Base-by-base conservation (phyloP, 352 stramenopile species). In the Phytophthora niederhauseri region DNA sequence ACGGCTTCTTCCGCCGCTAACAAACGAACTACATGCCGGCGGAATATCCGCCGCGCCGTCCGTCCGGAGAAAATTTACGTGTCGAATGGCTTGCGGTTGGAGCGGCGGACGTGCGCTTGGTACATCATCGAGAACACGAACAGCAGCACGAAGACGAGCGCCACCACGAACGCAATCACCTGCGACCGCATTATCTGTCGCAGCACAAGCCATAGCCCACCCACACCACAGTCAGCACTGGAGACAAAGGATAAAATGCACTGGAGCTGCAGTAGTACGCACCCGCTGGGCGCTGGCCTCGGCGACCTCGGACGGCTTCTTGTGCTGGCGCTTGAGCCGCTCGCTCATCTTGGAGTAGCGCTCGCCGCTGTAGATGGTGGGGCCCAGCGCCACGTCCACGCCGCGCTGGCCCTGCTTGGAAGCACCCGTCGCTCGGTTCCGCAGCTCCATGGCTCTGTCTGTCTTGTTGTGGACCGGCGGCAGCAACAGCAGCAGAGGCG, bases 341-440 rank as follows among this genome's bases (percentile, higher is more conserved):
- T 95, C 87, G 57, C 82, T 92, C 78, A 91, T 89, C 75, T 95
- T 95, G 56, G 79, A 82, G 72, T 92, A 95, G 58, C 87, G 84
- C 73, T 93, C 87, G 59, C 87, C 87, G 3, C 74, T 86, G 70
- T 95, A 95, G 57, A 95, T 87, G 26, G 85, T 90, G n/a, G 87
- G 87, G 0, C 87, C 87, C 1, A 95, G 73, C 19, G 76, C 57
- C 30, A 95, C 85, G 55, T 94, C 77, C 4, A 77, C 57, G 28
- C 80, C 66, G 17, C 64, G 61, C 8, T 70, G 52, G n/a, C 66
- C 62, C 15, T 75, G 66, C 61, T 82, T 84, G 2, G 70, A 67
- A 26, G 75, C 63, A 31, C 64, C 73, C 2, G 70, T 67, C 12
- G 58, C 67, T 51, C 84, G 84, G 71, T 91, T 88, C 43, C 84